Evolutionary conservation across 495 filamentous ascomycete species (phyloP), one percentile per base, ranked within the genome.

Genomic region (Podospora sp.): DNA sequence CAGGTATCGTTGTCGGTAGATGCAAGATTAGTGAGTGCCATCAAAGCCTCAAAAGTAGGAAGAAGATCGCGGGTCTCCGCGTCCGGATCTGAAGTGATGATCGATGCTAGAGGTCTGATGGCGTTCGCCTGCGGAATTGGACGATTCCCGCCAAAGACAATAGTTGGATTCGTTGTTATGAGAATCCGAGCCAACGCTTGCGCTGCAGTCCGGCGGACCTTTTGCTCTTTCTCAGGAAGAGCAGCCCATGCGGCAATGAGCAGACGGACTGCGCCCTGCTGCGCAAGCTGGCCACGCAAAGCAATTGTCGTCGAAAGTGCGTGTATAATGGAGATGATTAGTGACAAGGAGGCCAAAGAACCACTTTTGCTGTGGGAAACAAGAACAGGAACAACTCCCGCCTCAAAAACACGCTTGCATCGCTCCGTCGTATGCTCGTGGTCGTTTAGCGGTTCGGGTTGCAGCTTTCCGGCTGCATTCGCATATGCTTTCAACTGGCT

Each of bases 1-100:
- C 91, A 83, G 1, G 90, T 88, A 12, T 89, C 82, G 73, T 92
- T 85, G 27, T 90, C 85, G 18, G 88, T 87, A 0, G 92, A 94
- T 0, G 94, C 95, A 8, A 98, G 85, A 71, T 99, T 99, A 0
- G 95, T 97, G 29, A 99, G 85, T 1, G 95, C 96, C 64, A 98
- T 87, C 16, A 98, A 84, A 1, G 90, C 85, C 74, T 99, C 95
- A 73, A 97, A 99, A 3, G 90, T 86, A 0, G 94, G 92, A 7
- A 97, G 84, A n/a, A 97, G 88, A 74, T 94, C 89, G 53, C 90
- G 86, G 0, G 87, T 85, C 16, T 91, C 90, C 24, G 89, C 86
- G 22, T 78, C 75, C 1, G 83, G 79, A 40, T 88, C 82, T 7
- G 84, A 79, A 1, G 80, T 74, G 18, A 98, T 83, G 27, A 97